Conservation (phyloP, 495 filamentous ascomycete genomes). For the Aspergillus mulundensis region DNA sequence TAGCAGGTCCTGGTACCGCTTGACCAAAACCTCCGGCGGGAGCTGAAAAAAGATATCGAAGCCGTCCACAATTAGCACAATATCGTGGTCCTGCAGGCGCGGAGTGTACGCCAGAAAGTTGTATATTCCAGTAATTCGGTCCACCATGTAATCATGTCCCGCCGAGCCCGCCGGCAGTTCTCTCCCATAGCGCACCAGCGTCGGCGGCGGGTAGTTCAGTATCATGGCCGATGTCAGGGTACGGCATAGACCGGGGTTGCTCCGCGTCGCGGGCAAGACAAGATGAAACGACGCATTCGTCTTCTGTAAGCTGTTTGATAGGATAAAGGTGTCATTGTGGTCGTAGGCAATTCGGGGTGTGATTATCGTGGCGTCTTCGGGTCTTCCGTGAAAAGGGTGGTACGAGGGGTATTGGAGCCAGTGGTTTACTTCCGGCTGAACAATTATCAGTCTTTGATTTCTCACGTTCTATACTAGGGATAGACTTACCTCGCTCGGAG, state of each 20-base stretch:
- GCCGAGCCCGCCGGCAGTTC: conserved; percentile 29
- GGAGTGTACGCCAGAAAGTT: conserved; percentile 49
- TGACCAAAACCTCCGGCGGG: conserved; percentile 53
- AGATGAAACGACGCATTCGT: conserved; percentile 58
- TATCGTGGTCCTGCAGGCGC: conserved; percentile 51
- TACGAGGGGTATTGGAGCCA: conserved; percentile 38
- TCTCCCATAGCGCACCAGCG: conserved; percentile 45
- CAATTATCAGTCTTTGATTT: background rate
- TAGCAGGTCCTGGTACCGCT: conserved; percentile 49
- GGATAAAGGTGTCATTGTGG: conserved; percentile 20
- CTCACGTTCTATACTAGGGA: background rate
- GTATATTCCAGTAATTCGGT: conserved; percentile 47
- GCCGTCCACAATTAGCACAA: conserved; percentile 58
- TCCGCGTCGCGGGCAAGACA: conserved; percentile 48
- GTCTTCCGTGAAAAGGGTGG: conserved; percentile 29
- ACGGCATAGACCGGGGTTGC: conserved; percentile 54
- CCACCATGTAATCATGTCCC: conserved; percentile 33
- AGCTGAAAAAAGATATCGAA: conserved; percentile 60
- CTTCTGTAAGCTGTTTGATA: conserved; percentile 38
- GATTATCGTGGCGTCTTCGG: conserved; percentile 35
- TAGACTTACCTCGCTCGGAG: conserved; percentile 18
- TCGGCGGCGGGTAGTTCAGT: conserved; percentile 58
- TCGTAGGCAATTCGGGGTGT: conserved; percentile 18
- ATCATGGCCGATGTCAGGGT: conserved; percentile 57
- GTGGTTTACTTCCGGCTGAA: conserved; percentile 26